Base-by-base conservation (phyloP, 352 stramenopile genomes). In the Globisporangium yorkense region DNA sequence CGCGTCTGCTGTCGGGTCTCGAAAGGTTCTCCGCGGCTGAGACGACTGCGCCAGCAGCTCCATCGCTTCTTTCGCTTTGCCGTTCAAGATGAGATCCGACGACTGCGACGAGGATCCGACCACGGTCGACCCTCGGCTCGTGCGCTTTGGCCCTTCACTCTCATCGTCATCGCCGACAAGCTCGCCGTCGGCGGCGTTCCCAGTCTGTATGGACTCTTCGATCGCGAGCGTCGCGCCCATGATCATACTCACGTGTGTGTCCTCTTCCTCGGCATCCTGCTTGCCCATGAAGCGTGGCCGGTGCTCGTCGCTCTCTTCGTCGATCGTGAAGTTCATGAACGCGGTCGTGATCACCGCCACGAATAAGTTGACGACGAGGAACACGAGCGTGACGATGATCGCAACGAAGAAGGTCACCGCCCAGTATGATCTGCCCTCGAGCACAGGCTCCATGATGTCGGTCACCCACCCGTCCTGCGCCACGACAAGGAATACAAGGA, bases 281-380 rank as follows among this genome's bases (percentile, higher is more conserved):
- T 88, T 86, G 39, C 76, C 68, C 71, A 82, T 82, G 40, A 61
- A 79, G 4, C 71, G 61, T 1, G 67, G 65, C 1, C 68, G 68
- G 3, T 79, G 59, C 58, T 66, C 58, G 15, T 80, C 71, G 24
- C 55, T 58, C 10, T 74, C 61, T 5, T 71, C 73, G 51, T 87
- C 81, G 13, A 86, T 66, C 10, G 77, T 81, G 37, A 88, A 89
- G 47, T 85, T 91, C 80, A 92, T 92, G 56, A 92, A 92, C 15
- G 80, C 75, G 3, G 82, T 92, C 5, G 82, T 92, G 62, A 92
- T 92, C 29, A 90, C 82, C 10, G 82, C 82, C 18, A 92, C 82
- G 47, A 92, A 92, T 7, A 92, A 54, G 40, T 92, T 92, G 35
- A 92, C 79, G 44, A 90, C 82, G 15, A 92, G 72, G 45, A 92